These are phyloP conservation scores for Penicillium sp. DNA, from an alignment of 2,329 filamentous ascomycete genomes.

Conservation along the genomic window DNA sequence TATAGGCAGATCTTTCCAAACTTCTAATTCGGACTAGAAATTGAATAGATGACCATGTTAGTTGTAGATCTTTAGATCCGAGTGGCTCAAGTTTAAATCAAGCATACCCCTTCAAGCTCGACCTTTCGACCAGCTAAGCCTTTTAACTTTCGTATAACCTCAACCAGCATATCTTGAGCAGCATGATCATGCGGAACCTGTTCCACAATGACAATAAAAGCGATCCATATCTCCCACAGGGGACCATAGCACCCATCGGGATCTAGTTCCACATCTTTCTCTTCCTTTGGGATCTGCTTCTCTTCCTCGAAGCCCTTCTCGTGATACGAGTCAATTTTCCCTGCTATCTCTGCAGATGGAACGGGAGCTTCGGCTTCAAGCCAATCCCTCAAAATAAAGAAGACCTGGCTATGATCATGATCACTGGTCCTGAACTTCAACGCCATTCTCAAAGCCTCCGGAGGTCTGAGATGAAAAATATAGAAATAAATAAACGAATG, in stretches of 20 bases:
- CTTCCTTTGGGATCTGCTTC: constrained; percentile 1
- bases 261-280: not conserved
- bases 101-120: constrained; percentile 1
- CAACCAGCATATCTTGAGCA: not conserved
- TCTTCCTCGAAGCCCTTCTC: not conserved
- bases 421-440: not conserved
- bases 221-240: constrained; percentile 2
- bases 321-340: not conserved
- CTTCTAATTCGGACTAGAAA: not conserved
- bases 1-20: not conserved
- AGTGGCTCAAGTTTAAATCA: not conserved
- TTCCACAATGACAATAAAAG: not conserved
- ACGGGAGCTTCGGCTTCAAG: not conserved
- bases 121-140: not conserved
- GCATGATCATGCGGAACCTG: not conserved
- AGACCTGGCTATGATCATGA: not conserved
- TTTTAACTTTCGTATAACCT: not conserved
- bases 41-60: not conserved
- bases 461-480: too few species aligned
- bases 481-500: not conserved
- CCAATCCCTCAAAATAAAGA: not conserved
- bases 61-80: not conserved
- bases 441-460: not conserved
- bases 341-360: not conserved
- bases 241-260: constrained; percentile 3